phyloP scores from a whole-genome alignment of 2,329 filamentous ascomycete species.

The Trichophyton simii region DNA sequence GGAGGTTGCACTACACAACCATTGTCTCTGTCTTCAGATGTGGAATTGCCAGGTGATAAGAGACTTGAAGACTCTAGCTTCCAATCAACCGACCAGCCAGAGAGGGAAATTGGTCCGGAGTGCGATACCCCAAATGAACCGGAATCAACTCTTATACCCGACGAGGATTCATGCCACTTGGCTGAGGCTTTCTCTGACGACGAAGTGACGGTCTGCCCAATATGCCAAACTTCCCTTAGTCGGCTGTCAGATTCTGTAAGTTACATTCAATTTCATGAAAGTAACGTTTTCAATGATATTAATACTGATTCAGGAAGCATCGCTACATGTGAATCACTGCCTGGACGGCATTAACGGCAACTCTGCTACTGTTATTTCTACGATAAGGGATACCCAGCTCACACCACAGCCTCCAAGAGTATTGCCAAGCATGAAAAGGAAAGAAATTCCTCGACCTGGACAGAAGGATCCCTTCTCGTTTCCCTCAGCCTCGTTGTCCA shows the following conservation, averaged over 20 bases:
- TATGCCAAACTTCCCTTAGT: slow-evolving; percentile 56
- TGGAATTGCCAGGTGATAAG: neutral
- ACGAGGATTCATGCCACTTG: neutral
- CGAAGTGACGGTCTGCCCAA: slow-evolving; percentile 49
- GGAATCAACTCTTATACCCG: neutral
- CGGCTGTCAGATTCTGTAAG: slow-evolving; percentile 40
- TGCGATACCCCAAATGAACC: neutral
- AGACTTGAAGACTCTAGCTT: neutral
- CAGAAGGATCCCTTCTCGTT: slow-evolving; percentile 67
- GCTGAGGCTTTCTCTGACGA: slow-evolving; percentile 2
- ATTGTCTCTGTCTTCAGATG: no score
- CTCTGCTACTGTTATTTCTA: slow-evolving; percentile 33
- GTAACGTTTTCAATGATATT: neutral
- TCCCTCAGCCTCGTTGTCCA: slow-evolving; percentile 26
- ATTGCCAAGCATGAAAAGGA: slow-evolving; percentile 51
- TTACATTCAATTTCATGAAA: slow-evolving; percentile 6
- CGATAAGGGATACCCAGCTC: slow-evolving; percentile 8
- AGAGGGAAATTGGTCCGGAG: slow-evolving; percentile 37
- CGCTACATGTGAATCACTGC: slow-evolving; percentile 82
- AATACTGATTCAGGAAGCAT: slow-evolving; percentile 48
- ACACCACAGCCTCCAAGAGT: slow-evolving; percentile 15
- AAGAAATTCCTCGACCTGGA: slow-evolving; percentile 60
- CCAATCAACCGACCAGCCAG: slow-evolving; percentile 7
- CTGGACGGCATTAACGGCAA: slow-evolving; percentile 82
- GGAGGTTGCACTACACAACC: no score